Conservation (phyloP, 78 protist genomes). For the Salpingoeca rosetta region DNA sequence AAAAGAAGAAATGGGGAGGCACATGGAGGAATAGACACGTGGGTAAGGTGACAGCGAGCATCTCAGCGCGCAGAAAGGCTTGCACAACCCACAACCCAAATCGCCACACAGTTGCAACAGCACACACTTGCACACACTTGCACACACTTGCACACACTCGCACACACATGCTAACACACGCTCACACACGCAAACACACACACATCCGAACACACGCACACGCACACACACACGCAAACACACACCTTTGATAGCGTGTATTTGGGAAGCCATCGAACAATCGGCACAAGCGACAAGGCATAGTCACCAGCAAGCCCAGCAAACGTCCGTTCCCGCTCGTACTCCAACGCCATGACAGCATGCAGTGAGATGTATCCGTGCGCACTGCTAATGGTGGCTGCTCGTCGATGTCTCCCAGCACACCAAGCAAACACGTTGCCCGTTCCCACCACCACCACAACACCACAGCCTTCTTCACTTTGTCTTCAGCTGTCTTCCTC, state of each 20-base stretch:
- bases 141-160: not conserved
- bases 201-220: not conserved
- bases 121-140: not conserved
- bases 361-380: not conserved
- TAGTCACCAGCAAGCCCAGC: not conserved
- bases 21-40: no score
- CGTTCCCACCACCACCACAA: not conserved
- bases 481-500: no score
- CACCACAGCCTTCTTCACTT: no score
- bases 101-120: not conserved
- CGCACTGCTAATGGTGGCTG: not conserved
- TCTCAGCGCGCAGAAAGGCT: not conserved
- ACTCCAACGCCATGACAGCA: not conserved
- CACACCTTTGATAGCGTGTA: not conserved
- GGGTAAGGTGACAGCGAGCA: not conserved
- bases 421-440: not conserved
- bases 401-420: not conserved
- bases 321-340: not conserved
- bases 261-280: not conserved
- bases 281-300: not conserved
- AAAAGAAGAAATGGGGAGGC: no score
- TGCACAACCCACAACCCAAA: not conserved
- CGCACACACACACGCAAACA: not conserved
- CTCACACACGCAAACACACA: not conserved
- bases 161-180: no score